These are phyloP conservation scores for Curvularia sp. DNA, from an alignment of 2,329 filamentous ascomycete species.

Conservation along the genomic window DNA sequence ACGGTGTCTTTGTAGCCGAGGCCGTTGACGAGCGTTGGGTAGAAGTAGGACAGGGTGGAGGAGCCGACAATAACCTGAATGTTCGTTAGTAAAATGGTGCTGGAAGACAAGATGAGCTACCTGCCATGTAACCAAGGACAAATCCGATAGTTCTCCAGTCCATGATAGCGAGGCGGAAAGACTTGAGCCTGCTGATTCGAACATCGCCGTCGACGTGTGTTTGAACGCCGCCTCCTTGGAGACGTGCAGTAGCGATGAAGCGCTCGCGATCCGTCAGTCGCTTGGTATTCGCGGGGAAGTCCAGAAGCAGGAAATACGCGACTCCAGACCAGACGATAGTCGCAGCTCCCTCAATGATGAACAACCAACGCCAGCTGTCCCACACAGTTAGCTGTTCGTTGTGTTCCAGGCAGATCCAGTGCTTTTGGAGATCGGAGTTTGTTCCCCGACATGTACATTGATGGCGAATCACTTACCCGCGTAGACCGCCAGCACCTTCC, in stretches of 20 bases:
- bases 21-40: constrained; percentile 61
- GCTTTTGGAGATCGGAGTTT: neutral
- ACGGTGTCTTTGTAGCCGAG: constrained; percentile 58
- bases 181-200: constrained; percentile 49
- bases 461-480: constrained; percentile 28
- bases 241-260: constrained; percentile 54
- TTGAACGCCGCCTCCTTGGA: constrained; percentile 54
- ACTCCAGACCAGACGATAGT: constrained; percentile 57
- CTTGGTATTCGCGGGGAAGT: constrained; percentile 59
- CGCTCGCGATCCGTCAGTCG: constrained; percentile 54
- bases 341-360: constrained; percentile 48
- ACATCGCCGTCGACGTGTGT: constrained; percentile 42
- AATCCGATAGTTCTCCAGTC: constrained; percentile 60
- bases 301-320: constrained; percentile 57
- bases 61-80: constrained; percentile 55
- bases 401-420: neutral
- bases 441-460: neutral
- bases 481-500: constrained; percentile 55
- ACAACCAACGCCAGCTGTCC: constrained; percentile 60
- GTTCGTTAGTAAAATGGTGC: constrained; percentile 10
- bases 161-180: constrained; percentile 50
- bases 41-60: constrained; percentile 63
- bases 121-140: constrained; percentile 59
- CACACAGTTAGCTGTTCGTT: neutral
- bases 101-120: constrained; percentile 28